phyloP scores from a whole-genome alignment of 2,329 filamentous ascomycete genomes.

The Trichoderma sp. region DNA sequence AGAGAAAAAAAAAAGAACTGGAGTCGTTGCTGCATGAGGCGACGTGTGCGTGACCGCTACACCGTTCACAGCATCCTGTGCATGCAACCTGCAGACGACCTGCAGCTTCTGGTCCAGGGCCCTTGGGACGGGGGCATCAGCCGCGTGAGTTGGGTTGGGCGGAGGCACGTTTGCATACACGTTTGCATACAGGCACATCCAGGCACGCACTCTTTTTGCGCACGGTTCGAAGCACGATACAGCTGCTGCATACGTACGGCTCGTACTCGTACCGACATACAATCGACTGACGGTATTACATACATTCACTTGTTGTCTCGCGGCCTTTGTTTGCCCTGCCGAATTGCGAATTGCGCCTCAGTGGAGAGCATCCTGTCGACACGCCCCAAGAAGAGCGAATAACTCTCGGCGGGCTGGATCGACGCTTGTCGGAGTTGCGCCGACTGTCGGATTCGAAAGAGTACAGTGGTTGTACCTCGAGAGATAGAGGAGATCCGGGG shows the following conservation, averaged over 20 bases:
- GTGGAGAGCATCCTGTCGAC: constrained; percentile 10
- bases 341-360: background rate
- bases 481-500: constrained; percentile 5
- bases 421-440: constrained; percentile 9
- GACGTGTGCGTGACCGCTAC: constrained; percentile 25
- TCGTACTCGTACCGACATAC: background rate
- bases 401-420: constrained; percentile 4
- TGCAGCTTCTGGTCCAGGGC: background rate
- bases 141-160: background rate
- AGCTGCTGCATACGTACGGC: background rate
- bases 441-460: constrained; percentile 19
- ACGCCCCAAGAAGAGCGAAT: background rate
- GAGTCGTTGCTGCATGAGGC: constrained; percentile 20
- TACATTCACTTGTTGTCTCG: background rate
- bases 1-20: background rate
- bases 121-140: background rate
- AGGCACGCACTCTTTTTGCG: constrained; percentile 7
- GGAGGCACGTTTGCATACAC: constrained; percentile 4
- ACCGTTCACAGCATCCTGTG: constrained; percentile 22
- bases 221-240: background rate
- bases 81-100: constrained; percentile 17
- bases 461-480: background rate
- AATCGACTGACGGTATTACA: too few relatives aligned
- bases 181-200: constrained; percentile 3
- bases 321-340: background rate